phyloP scores from a whole-genome alignment of 345 rosid genomes.

The Fremontodendron californicum region DNA sequence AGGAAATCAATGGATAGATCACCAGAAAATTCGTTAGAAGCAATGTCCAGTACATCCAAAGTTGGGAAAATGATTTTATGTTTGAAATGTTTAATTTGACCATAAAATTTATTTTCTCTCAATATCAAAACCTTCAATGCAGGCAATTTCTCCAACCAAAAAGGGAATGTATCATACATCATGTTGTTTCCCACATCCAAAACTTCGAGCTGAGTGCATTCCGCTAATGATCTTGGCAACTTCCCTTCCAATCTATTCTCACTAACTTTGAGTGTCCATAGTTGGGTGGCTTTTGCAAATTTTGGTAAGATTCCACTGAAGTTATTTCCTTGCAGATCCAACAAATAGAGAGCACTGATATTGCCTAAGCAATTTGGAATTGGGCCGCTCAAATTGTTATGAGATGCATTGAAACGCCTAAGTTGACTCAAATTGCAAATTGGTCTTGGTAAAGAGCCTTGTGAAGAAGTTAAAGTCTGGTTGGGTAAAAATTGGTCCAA shows the following conservation, averaged over 20 bases:
- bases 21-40: not conserved
- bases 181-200: not conserved
- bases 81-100: not conserved
- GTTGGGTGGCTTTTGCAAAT: not conserved
- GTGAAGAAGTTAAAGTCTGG: not conserved
- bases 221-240: not conserved
- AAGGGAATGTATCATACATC: not conserved
- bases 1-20: not conserved
- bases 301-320: not conserved
- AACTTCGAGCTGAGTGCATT: not conserved
- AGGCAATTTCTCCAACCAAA: not conserved
- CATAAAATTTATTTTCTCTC: not conserved
- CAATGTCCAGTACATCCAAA: not conserved
- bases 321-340: not conserved
- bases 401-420: not conserved
- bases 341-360: not conserved
- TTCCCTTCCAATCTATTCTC: not conserved
- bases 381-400: not conserved
- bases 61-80: not conserved
- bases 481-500: not conserved
- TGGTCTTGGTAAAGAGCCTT: not conserved
- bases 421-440: not conserved
- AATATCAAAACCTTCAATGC: accelerated
- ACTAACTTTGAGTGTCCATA: not conserved
- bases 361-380: not conserved